Evolutionary conservation across 768 basidiomycete genomes (phyloP), one percentile per base, ranked within the genome.

Genomic region (Russula compacta): DNA sequence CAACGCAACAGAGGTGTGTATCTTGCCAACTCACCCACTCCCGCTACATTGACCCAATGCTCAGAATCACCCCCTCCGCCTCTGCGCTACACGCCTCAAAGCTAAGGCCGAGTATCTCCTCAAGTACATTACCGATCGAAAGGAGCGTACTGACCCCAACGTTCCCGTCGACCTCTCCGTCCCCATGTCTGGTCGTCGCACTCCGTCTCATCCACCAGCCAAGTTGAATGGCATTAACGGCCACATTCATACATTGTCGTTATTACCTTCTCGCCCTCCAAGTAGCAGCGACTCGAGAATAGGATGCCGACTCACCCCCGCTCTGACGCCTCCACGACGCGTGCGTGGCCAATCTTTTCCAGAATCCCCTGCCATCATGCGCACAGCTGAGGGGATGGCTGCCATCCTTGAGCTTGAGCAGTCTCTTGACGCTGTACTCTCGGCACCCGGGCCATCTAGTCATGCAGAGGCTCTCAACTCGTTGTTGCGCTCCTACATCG

Each of bases 21-120:
- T n/a, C 48, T 42, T 32, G 36, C 53, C 17, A 2, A 19, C 39
- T 29, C 29, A 38, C 47, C 29, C 10, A 10, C 36, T 10, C 66
- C 53, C n/a, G 33, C 54, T 55, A 33, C 50, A 60, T 55, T 49
- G 36, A 51, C 14, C 53, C 19, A 21, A 47, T 47, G 38, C 35
- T 10, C 42, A 97, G 93, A 83, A 84, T 59, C 95, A 99, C 70
- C 95, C 92, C 2, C 81, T 99, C 47, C 85, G 93, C 47, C 81
- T 80, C 56, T 88, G 87, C 62, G 94, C 90, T 2, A 79, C 81
- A 55, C 86, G 90, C 40, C 82, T 99, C 66, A 83, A 87, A 68
- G 78, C 78, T 61, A 95, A 95, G 73, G 88, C 94, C 0, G 88
- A 95, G 58, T 82, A 84, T 65, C 82, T 98, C 29, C 82, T 98